phyloP scores from a whole-genome alignment of 208 protist genomes.

The Trichomonas gallinae region DNA sequence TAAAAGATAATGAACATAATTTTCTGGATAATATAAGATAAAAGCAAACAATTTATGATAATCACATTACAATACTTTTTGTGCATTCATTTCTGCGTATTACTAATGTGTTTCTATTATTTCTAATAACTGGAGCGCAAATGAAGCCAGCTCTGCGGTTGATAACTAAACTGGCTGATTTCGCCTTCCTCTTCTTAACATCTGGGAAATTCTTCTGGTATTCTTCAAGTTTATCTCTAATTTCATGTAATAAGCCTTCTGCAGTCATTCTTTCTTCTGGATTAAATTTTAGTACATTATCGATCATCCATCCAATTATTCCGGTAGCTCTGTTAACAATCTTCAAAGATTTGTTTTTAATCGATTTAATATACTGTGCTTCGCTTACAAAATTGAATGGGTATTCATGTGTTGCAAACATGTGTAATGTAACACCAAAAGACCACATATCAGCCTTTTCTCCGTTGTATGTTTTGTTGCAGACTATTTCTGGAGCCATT shows the following conservation, averaged over 20 bases:
- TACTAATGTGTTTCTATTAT: too few relatives aligned
- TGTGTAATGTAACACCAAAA: not conserved
- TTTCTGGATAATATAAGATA: too few relatives aligned
- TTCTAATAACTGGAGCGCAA: too few relatives aligned
- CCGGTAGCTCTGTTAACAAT: not conserved
- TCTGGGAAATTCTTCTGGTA: too few relatives aligned
- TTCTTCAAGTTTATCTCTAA: not conserved
- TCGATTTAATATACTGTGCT: not conserved
- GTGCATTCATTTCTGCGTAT: too few relatives aligned
- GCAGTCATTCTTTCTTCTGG: not conserved
- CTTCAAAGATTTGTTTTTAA: not conserved
- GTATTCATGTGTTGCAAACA: too few relatives aligned
- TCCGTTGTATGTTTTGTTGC: not conserved
- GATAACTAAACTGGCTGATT: too few relatives aligned
- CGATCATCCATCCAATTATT: not conserved
- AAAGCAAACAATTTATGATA: too few relatives aligned
- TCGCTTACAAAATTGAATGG: not conserved
- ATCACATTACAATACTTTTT: too few relatives aligned
- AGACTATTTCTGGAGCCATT: not conserved
- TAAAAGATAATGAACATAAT: too few relatives aligned
- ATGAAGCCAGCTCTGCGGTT: too few relatives aligned
- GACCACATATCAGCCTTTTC: not conserved
- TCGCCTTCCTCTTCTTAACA: too few relatives aligned
- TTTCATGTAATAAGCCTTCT: not conserved
- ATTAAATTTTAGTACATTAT: not conserved